Evolutionary conservation across 202 grass and related monocot species (phyloP).

Genomic region (Dendrocalamus latiflorus): DNA sequence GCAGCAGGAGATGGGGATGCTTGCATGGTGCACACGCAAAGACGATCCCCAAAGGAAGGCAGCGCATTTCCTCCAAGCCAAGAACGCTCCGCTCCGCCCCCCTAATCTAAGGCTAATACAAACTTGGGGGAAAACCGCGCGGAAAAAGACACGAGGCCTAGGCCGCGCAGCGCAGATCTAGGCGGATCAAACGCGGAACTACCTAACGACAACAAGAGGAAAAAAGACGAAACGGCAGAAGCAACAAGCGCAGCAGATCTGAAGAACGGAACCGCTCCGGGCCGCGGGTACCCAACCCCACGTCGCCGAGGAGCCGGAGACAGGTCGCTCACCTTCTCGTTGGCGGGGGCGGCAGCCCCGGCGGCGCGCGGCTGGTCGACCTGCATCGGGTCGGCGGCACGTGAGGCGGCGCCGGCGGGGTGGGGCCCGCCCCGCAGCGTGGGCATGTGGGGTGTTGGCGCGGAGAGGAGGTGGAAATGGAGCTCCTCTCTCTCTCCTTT

Average conservation of each 20-base stretch:
- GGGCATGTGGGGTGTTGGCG: slow-evolving; percentile 18
- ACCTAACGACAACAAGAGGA: background rate
- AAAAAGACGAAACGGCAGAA: background rate
- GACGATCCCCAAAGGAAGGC: background rate
- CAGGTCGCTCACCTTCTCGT: slow-evolving; percentile 30
- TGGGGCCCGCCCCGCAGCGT: slow-evolving; percentile 31
- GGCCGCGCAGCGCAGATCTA: slow-evolving; percentile 21
- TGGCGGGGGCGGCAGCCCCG: background rate
- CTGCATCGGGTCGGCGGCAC: slow-evolving; percentile 36
- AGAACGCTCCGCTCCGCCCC: background rate
- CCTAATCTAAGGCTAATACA: background rate
- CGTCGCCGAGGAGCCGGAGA: background rate
- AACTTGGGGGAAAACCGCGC: background rate
- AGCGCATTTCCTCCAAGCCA: slow-evolving; percentile 6
- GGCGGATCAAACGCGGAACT: slow-evolving; percentile 1
- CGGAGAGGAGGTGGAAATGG: slow-evolving; percentile 8
- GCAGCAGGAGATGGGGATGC: background rate
- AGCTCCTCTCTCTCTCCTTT: background rate
- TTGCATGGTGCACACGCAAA: slow-evolving; percentile 40
- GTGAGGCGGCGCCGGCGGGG: slow-evolving; percentile 3
- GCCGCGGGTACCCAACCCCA: background rate
- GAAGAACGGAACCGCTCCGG: background rate
- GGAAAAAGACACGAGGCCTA: background rate
- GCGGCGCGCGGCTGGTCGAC: slow-evolving; percentile 35
- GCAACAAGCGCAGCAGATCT: background rate